Conservation (phyloP, 352 stramenopile species). For the Globisporangium carolinianum region DNA sequence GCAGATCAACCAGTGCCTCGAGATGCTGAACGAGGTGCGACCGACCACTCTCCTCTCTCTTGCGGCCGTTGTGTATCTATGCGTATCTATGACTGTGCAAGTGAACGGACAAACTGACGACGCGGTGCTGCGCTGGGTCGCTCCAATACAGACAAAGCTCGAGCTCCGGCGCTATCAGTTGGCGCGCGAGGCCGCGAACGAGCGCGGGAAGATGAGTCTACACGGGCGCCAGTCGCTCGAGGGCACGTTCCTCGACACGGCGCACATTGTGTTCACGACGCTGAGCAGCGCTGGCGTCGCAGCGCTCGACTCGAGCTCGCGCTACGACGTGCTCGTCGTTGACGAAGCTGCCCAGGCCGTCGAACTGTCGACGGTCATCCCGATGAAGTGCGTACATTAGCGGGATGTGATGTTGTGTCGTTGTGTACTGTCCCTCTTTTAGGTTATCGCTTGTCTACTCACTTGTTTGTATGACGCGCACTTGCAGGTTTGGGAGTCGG, state of each 20-base stretch:
- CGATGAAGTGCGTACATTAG: constrained; percentile 69
- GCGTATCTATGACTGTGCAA: background rate
- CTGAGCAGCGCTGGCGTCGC: constrained; percentile 84
- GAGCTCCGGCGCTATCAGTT: constrained; percentile 83
- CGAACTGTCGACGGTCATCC: constrained; percentile 84
- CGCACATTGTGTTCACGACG: constrained; percentile 91
- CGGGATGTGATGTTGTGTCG: too few relatives aligned
- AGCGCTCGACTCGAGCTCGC: constrained; percentile 64
- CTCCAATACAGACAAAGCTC: constrained; percentile 45
- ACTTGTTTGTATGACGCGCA: background rate
- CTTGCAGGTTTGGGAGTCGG: constrained; percentile 70
- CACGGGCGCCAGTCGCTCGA: constrained; percentile 74
- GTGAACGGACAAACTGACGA: too few relatives aligned
- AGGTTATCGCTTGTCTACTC: background rate
- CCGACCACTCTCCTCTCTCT: background rate
- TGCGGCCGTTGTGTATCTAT: background rate
- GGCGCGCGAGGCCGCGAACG: constrained; percentile 51
- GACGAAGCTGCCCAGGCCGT: constrained; percentile 86
- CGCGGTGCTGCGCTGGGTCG: background rate
- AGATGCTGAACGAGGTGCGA: constrained; percentile 63
- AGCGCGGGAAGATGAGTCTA: constrained; percentile 58
- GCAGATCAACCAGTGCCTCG: constrained; percentile 74
- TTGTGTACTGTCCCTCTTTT: too few relatives aligned
- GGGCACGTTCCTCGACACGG: constrained; percentile 85
- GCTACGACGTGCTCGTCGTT: constrained; percentile 82